A percentile compares a stretch with the other conserved stretches of the same genome.
phyloP scores from a whole-genome alignment of 345 rosid species.

The Eucalyptus tenuipes region DNA sequence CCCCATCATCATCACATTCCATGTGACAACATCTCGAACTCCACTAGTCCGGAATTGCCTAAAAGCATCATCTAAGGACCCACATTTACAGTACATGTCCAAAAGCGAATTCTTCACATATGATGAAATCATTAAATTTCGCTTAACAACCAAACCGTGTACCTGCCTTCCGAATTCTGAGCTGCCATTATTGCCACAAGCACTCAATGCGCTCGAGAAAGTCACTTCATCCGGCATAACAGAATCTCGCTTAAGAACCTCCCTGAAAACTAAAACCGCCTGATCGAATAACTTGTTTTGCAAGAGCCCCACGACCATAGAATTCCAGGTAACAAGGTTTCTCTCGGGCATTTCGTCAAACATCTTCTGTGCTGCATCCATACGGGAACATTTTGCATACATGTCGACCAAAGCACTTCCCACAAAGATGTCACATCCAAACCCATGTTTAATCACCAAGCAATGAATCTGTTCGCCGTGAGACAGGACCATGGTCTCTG shows the following conservation, averaged over 20 bases:
- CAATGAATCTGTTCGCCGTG: slow-evolving; percentile 20
- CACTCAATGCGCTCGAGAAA: slow-evolving; percentile 23
- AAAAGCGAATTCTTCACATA: slow-evolving; percentile 26
- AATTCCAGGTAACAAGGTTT: slow-evolving; percentile 31
- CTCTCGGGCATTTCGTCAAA: slow-evolving; percentile 32
- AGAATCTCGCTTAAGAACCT: slow-evolving; percentile 7
- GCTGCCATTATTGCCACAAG: slow-evolving; percentile 15
- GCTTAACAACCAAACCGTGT: slow-evolving; percentile 17
- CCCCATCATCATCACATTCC: slow-evolving; percentile 30
- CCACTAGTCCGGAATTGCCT: slow-evolving; percentile 1
- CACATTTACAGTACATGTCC: slow-evolving; percentile 21
- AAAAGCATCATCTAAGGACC: slow-evolving; percentile 12
- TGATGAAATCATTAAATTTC: slow-evolving; percentile 1
- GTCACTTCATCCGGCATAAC: slow-evolving; percentile 16
- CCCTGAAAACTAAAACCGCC: slow-evolving; percentile 3
- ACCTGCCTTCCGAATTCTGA: slow-evolving; percentile 21
- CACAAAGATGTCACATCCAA: background rate
- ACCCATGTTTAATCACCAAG: slow-evolving; percentile 15
- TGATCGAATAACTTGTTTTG: background rate
- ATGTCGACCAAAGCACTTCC: slow-evolving; percentile 13
- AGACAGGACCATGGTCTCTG: background rate
- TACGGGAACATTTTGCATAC: slow-evolving; percentile 17
- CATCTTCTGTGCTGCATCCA: slow-evolving; percentile 15
- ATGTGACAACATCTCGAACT: slow-evolving; percentile 11
- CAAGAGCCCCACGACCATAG: slow-evolving; percentile 27